Evolutionary conservation across 352 stramenopile genomes (phyloP).

Genomic region (Pythium vanterpoolii): DNA sequence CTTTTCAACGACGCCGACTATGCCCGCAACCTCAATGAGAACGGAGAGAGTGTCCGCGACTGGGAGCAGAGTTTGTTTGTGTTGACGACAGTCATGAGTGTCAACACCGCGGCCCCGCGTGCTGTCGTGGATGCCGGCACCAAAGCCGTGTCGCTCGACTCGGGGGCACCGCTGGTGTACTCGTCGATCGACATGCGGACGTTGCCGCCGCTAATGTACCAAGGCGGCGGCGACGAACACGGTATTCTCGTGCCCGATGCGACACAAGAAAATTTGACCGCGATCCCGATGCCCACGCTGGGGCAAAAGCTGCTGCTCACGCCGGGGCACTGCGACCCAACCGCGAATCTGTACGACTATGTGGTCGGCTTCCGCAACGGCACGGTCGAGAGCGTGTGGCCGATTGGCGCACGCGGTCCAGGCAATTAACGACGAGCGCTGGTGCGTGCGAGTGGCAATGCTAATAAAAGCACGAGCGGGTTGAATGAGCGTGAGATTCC

Average conservation of each 20-base stretch:
- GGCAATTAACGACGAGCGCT: slow-evolving; percentile 40
- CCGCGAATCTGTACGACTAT: slow-evolving; percentile 75
- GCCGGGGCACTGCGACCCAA: slow-evolving; percentile 73
- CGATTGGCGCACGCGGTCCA: slow-evolving; percentile 49
- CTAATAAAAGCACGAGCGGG: slow-evolving; percentile 10
- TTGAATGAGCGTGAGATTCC: no score
- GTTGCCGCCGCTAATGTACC: slow-evolving; percentile 46
- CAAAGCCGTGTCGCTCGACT: slow-evolving; percentile 71
- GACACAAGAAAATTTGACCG: slow-evolving; percentile 1
- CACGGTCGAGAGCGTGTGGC: slow-evolving; percentile 52
- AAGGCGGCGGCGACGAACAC: slow-evolving; percentile 63
- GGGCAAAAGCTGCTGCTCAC: slow-evolving; percentile 57
- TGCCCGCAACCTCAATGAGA: slow-evolving; percentile 39
- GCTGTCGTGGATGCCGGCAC: slow-evolving; percentile 71
- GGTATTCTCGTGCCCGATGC: slow-evolving; percentile 44
- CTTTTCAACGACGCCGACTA: slow-evolving; percentile 81
- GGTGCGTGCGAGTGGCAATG: neutral
- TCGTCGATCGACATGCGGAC: slow-evolving; percentile 33
- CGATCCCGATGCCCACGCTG: slow-evolving; percentile 42
- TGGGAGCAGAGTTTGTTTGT: slow-evolving; percentile 73
- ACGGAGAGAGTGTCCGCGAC: slow-evolving; percentile 36
- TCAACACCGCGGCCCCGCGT: slow-evolving; percentile 35
- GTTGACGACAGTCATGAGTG: slow-evolving; percentile 67
- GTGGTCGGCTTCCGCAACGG: slow-evolving; percentile 53
- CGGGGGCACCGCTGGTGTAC: slow-evolving; percentile 50